Conservation (phyloP, 805 yeast species). For the Wickerhamiella sorbophila region DNA sequence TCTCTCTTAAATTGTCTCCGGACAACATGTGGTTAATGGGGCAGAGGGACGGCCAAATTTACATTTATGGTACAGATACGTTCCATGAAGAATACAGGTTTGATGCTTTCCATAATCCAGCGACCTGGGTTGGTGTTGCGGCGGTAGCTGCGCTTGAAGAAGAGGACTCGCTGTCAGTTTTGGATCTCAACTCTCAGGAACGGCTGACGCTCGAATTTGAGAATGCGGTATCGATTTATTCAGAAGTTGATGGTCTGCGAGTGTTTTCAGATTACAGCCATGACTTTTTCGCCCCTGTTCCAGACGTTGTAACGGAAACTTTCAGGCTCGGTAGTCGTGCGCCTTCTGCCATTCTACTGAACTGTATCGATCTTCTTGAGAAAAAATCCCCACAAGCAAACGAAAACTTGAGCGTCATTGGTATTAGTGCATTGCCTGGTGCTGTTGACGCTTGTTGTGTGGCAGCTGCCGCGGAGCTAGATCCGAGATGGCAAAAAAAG, state of each 20-base stretch:
- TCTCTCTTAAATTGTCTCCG: background rate
- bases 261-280: conserved; percentile 44
- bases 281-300: conserved; percentile 52
- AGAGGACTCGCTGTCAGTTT: conserved; percentile 41
- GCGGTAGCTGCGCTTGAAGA: conserved; percentile 44
- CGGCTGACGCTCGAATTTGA: conserved; percentile 24
- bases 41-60: background rate
- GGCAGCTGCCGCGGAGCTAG: conserved; percentile 69
- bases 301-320: conserved; percentile 39
- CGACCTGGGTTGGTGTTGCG: conserved; percentile 80
- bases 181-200: conserved; percentile 32
- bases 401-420: conserved; percentile 48
- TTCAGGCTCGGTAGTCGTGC: conserved; percentile 74
- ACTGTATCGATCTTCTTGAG: conserved; percentile 55
- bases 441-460: conserved; percentile 62
- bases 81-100: background rate
- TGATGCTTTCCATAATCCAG: conserved; percentile 18
- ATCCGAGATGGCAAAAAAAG: conserved; percentile 64
- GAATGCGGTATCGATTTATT: conserved; percentile 29
- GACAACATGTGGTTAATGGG: background rate
- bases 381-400: conserved; percentile 67
- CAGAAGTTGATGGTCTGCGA: conserved; percentile 54
- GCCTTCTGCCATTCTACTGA: conserved; percentile 69
- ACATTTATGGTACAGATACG: background rate
- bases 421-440: conserved; percentile 32